phyloP scores from a whole-genome alignment of 306 rosid genomes.

The Oemleria cerasiformis region DNA sequence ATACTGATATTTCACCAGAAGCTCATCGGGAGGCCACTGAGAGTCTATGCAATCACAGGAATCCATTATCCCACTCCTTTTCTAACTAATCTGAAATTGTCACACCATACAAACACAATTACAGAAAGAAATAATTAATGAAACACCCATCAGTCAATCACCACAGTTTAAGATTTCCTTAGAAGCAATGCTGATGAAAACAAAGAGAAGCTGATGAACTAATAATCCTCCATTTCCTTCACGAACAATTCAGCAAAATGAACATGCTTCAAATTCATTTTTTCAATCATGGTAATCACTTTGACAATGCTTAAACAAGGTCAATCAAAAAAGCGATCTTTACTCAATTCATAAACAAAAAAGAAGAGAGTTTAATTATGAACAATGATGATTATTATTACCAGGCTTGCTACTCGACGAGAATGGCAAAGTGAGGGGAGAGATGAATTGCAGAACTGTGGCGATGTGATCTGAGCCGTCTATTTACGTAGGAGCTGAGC shows the following conservation, averaged over 20 bases:
- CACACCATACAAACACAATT: not conserved
- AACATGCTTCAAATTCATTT: not conserved
- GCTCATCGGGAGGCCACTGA: conserved; percentile 81
- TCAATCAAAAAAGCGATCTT: not conserved
- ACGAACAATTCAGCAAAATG: not conserved
- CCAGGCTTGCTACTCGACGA: conserved; percentile 9
- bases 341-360: not conserved
- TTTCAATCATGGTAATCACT: not conserved
- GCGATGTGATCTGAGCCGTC: conserved; percentile 21
- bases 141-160: not conserved
- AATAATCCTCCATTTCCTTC: not conserved
- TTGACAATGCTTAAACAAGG: not conserved
- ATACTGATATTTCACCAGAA: conserved; percentile 87
- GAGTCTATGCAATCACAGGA: conserved; percentile 83
- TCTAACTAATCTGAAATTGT: conserved; percentile 41
- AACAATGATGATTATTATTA: not conserved
- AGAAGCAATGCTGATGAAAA: not conserved
- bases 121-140: not conserved
- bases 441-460: conserved; percentile 28
- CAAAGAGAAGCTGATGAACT: not conserved
- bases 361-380: not conserved
- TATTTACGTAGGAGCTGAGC: conserved; percentile 2
- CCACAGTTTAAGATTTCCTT: not conserved
- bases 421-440: not conserved
- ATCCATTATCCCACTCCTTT: conserved; percentile 48